Evolutionary conservation across 2,329 filamentous ascomycete genomes (phyloP).

Genomic region (Clarireedia hainanense): DNA sequence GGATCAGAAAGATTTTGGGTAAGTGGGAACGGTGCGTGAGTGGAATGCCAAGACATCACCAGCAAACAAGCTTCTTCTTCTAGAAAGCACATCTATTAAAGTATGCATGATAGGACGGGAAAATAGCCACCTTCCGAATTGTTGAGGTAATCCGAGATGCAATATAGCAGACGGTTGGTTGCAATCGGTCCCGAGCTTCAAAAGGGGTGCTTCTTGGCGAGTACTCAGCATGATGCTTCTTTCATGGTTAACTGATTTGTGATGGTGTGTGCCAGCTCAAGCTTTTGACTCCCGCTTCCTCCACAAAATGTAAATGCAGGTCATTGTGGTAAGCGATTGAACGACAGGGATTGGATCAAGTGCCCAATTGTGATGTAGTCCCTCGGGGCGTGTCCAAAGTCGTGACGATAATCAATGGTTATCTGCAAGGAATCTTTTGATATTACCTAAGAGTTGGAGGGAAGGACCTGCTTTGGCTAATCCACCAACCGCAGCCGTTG

Average conservation of each 20-base stretch:
- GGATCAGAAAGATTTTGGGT: background rate
- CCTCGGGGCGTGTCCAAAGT: background rate
- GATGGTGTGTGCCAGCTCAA: no score
- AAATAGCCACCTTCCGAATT: conserved; percentile 6
- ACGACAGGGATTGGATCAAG: background rate
- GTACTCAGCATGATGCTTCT: no score
- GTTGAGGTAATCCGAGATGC: background rate
- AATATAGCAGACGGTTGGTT: background rate
- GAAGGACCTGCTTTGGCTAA: no score
- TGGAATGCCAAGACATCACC: conserved; percentile 7
- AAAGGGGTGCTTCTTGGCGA: no score
- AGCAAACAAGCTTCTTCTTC: background rate
- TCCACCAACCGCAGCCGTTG: background rate
- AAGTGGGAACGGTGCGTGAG: background rate
- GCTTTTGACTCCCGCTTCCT: background rate
- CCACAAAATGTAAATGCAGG: background rate
- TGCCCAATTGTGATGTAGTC: background rate
- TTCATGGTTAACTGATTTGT: no score
- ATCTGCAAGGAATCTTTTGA: background rate
- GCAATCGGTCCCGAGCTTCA: no score
- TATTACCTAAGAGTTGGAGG: no score
- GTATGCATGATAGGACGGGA: background rate
- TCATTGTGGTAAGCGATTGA: background rate
- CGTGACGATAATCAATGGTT: background rate
- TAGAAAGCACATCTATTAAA: background rate